Base-by-base conservation (phyloP, 192 early-diverging fungal species). In the Backusella westeae region DNA sequence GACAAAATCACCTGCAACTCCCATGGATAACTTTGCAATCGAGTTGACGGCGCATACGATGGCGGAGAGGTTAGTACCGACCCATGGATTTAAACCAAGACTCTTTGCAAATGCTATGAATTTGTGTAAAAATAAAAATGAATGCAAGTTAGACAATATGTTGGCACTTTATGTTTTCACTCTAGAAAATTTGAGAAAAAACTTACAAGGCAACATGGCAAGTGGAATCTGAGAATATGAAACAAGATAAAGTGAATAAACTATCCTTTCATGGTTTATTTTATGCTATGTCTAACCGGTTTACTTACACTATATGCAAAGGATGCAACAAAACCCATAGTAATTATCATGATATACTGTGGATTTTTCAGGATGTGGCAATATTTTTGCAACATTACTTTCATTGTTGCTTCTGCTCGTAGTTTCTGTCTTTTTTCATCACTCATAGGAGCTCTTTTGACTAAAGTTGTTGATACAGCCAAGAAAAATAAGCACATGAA, bases 401-500 rank as follows among this genome's bases (percentile, higher is more conserved):
- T 63, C 56, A 63, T 14, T 63, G 56, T 63, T 14, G 56, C 56
- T 3, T 63, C 56, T 23, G 21, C 56, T 26, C 56, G 21, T 12
- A 63, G 7, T 26, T 4, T 14, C 4, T 63, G 7, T 12, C n/a
- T 63, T 14, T 29, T 63, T 29, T 63, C 26, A 2, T 63, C 26
- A 63, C 26, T 29, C 56, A 63, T 63, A 29, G 56, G 56, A 2
- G 26, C 56, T 63, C 56, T 63, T 15, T 76, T 72, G 39, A 84
- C 75, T 49, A 82, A 38, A 21, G 32, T 21, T 39, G 78, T 70
- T 7, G 81, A 72, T 26, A 84, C 0, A 0, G 75, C 66, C 23
- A 82, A 15, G 41, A 75, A 75, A 19, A 75, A 59, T 19, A 90
- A 75, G 6, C 88, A 91, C 56, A 90, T 85, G 34, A 93, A 84